Base-by-base conservation (phyloP, 139 green algal genomes). In the Gonium pectorale region DNA sequence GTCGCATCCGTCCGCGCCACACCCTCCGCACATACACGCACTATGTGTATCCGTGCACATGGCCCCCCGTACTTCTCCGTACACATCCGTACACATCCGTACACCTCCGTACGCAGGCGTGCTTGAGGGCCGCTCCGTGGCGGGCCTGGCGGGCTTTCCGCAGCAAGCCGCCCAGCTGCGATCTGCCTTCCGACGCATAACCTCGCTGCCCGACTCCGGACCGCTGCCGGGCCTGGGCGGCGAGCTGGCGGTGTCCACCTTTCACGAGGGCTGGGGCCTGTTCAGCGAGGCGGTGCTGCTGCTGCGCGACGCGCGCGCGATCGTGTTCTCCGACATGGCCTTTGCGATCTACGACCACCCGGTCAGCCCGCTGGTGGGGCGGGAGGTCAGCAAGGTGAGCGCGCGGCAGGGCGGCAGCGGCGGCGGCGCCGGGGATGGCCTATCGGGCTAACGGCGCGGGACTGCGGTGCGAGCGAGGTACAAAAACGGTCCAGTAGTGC, bases 171-270 rank as follows among this genome's bases (percentile, higher is more conserved):
- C 6, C 3, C 37, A 51, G 37, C 37, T 56, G 26, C 0, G 7
- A 3, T 40, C 26, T 7, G 67, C 67, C 41, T 75, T 29, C 67
- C 26, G 67, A 24, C 22, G 5, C 26, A 27, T 75, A 9, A 17
- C 26, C 26, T 40, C 31, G 41, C 67, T 75, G 41, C 67, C 67
- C 2, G 41, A 22, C 40, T 4, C 1, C 5, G 67, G 67, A 7
- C 67, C 67, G 67, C 67, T 75, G 17, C 67, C 67, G 26, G 67
- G 67, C 1, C 67, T 75, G 41, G 62, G 41, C n/a, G 40, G 31
- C 21, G 67, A 75, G 67, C 41, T 59, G 67, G 67, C 38, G 67
- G 40, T 17, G 41, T 40, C 40, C 17, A 59, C 67, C 38, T 75
- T 59, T 41, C 3, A 26, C 26, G 67, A 56, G 4, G 2, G 31